Percentiles rank a stretch among this genome's conserved stretches.
Conservation (phyloP, 108 stramenopile genomes). For the Stephanodiscus triporus region DNA sequence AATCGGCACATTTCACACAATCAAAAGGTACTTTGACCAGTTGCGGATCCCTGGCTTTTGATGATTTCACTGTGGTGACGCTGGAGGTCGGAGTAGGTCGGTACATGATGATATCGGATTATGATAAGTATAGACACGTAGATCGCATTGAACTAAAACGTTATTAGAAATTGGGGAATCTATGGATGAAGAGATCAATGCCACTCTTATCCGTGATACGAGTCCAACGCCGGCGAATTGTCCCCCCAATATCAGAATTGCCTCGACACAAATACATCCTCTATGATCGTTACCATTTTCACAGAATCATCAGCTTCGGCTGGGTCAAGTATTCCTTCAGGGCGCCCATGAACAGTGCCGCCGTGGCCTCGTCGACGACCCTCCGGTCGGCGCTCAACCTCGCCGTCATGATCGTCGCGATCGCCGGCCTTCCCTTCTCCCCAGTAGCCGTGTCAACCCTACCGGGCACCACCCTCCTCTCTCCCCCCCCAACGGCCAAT, state of each 20-base stretch:
- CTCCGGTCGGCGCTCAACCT: constrained; percentile 96
- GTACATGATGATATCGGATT: not conserved
- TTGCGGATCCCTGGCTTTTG: constrained; percentile 50
- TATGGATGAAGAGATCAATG: not conserved
- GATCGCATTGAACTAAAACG: constrained; percentile 3
- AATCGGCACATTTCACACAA: not conserved
- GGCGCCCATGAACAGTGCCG: constrained; percentile 90
- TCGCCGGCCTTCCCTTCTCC: constrained; percentile 48
- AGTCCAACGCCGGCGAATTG: not conserved
- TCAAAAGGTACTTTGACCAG: constrained; percentile 43
- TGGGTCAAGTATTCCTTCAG: constrained; percentile 90
- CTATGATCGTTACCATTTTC: constrained; percentile 24
- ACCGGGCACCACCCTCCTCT: constrained; percentile 80
- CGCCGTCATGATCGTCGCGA: constrained; percentile 90
- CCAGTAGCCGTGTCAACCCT: constrained; percentile 55
- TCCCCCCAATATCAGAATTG: not conserved
- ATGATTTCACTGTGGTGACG: not conserved
- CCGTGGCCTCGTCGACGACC: constrained; percentile 97
- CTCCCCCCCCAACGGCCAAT: constrained; percentile 95
- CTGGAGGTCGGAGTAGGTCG: not conserved
- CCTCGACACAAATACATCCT: not conserved
- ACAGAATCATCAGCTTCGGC: constrained; percentile 93
- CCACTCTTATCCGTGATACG: not conserved
- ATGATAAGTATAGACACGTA: not conserved
- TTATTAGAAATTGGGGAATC: not conserved